Conservation (phyloP, 352 stramenopile genomes). For the Globisporangium canariense region DNA sequence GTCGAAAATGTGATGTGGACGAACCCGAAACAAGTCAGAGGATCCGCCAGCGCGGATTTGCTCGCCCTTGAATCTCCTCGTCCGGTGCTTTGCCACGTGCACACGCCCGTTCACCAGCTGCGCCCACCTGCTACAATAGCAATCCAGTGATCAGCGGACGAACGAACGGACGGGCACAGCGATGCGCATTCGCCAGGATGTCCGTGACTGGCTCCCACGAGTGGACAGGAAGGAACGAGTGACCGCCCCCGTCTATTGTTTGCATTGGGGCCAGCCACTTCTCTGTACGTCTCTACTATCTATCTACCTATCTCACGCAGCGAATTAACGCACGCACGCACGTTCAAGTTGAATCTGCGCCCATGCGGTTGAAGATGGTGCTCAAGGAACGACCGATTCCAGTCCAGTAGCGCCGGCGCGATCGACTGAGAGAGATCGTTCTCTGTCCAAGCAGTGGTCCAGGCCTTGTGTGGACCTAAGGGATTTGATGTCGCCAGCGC, state of each 20-base stretch:
- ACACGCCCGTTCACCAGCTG: slow-evolving; percentile 2
- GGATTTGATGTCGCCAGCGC: background rate
- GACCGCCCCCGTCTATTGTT: background rate
- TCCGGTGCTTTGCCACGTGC: slow-evolving; percentile 4
- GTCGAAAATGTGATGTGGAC: slow-evolving; percentile 2
- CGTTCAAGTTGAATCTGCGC: slow-evolving; percentile 18
- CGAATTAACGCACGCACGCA: slow-evolving; percentile 1
- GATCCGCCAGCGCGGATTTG: slow-evolving; percentile 2
- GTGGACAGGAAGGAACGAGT: slow-evolving; percentile 5
- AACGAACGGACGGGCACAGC: background rate
- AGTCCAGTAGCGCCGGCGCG: no score
- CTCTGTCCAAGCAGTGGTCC: background rate
- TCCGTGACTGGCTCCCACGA: background rate
- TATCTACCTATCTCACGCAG: no score
- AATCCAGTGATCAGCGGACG: background rate
- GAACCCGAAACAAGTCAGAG: slow-evolving; percentile 7
- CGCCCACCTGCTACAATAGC: background rate
- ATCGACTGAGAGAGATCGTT: no score
- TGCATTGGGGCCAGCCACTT: background rate
- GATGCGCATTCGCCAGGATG: slow-evolving; percentile 2
- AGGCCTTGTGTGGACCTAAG: no score
- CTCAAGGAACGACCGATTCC: slow-evolving; percentile 7
- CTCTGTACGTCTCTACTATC: background rate
- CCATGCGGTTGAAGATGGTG: slow-evolving; percentile 13
- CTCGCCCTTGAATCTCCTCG: background rate